A percentile compares a stretch with the other conserved stretches of the same genome.
Conservation (phyloP, 2,329 filamentous ascomycete genomes). For the Orbilia ellipsospora region DNA sequence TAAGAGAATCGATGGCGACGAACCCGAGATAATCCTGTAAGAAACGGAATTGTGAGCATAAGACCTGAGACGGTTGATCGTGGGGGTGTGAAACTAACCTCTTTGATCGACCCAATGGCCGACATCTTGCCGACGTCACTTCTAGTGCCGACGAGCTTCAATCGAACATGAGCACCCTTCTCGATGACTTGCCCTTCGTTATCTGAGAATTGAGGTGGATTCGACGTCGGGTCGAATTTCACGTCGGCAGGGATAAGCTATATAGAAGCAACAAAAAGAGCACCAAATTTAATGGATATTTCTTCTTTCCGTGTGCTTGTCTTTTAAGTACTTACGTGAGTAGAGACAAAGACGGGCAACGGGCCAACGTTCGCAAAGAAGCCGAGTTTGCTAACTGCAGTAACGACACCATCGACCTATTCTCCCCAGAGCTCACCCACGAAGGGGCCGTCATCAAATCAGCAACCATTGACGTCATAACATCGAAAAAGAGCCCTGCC, state of each 20-base stretch:
- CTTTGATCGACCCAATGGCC: conserved; percentile 97
- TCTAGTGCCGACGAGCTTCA: conserved; percentile 93
- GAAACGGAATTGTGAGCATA: not conserved
- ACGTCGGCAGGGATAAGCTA: conserved; percentile 92
- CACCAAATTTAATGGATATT: conserved; percentile 54
- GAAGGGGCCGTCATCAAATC: conserved; percentile 21
- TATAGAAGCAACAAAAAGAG: conserved; percentile 57
- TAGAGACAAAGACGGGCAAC: conserved; percentile 80
- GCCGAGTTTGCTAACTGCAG: conserved; percentile 87
- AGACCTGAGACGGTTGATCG: not conserved
- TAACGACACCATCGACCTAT: conserved; percentile 92
- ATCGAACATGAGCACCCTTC: conserved; percentile 88
- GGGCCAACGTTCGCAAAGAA: conserved; percentile 89
- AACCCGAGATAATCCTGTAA: conserved; percentile 53
- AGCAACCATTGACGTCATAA: conserved; percentile 36
- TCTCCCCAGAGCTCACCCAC: conserved; percentile 46
- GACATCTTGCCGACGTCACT: conserved; percentile 95
- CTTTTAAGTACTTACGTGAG: conserved; percentile 72
- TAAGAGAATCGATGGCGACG: conserved; percentile 1
- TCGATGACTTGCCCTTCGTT: conserved; percentile 94
- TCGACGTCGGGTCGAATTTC: conserved; percentile 94
- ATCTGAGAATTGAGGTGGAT: conserved; percentile 95
- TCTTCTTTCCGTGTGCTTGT: conserved; percentile 9
- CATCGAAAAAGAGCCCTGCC: not conserved
- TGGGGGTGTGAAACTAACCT: conserved; percentile 60